A percentile compares a stretch with the other conserved stretches of the same genome.
Conservation (phyloP, 805 yeast genomes). For the Suhomyces pyralidae region DNA sequence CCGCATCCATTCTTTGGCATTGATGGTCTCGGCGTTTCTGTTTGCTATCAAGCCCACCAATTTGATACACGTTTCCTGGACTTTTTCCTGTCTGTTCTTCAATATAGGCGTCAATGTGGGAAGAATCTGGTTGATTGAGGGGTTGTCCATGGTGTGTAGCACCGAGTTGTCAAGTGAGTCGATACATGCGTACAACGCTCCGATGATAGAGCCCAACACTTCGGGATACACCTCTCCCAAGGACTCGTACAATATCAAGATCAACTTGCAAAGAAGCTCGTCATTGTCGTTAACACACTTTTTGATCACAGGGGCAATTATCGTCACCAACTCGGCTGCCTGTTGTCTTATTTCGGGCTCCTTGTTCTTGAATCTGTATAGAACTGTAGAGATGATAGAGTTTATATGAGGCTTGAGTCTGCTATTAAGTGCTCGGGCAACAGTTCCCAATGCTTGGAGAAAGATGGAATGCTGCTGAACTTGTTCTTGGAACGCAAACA, state of each 20-base stretch:
- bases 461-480: constrained; percentile 52
- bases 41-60: constrained; percentile 81
- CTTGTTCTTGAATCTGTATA: constrained; percentile 72
- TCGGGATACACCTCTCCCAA: constrained; percentile 95
- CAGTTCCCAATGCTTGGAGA: constrained; percentile 61
- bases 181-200: constrained; percentile 65
- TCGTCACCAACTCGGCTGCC: constrained; percentile 72
- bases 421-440: constrained; percentile 57
- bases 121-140: constrained; percentile 76
- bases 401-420: constrained; percentile 71
- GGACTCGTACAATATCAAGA: constrained; percentile 80
- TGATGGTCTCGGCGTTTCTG: constrained; percentile 73
- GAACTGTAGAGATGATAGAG: constrained; percentile 65
- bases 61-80: constrained; percentile 77
- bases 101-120: constrained; percentile 91
- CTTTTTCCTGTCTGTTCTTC: constrained; percentile 85
- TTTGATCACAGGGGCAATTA: constrained; percentile 63
- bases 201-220: constrained; percentile 80
- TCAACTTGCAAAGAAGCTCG: constrained; percentile 61
- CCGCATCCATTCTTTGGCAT: constrained; percentile 97
- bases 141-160: constrained; percentile 52
- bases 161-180: constrained; percentile 54
- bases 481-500: constrained; percentile 81
- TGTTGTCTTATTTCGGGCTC: constrained; percentile 73
- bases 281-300: constrained; percentile 55